Conservation (phyloP, 495 filamentous ascomycete genomes). For the Penicillium waksmanii region DNA sequence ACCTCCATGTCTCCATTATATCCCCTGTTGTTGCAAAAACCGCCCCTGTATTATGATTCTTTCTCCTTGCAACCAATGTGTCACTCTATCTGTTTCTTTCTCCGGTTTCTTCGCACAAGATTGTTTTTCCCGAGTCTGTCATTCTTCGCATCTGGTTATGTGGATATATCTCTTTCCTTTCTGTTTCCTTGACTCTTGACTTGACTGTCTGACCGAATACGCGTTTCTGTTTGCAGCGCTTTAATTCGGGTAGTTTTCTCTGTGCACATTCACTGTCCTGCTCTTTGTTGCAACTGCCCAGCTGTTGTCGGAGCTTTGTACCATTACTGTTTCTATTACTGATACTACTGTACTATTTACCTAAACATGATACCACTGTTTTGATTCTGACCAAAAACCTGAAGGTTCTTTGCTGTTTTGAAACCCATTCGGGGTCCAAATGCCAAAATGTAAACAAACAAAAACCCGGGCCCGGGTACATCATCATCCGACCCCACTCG, state of each 20-base stretch:
- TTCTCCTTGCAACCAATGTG: not conserved
- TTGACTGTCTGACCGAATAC: not conserved
- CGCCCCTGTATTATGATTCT: slow-evolving; percentile 28
- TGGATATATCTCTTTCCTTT: slow-evolving; percentile 18
- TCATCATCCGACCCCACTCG: no score
- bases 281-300: slow-evolving; percentile 3
- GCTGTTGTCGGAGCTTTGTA: slow-evolving; percentile 17
- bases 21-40: slow-evolving; percentile 16
- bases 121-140: slow-evolving; percentile 9
- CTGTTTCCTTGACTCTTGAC: not conserved
- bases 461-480: no score
- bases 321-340: slow-evolving; percentile 10
- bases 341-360: slow-evolving; percentile 20
- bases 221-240: not conserved
- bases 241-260: slow-evolving; percentile 9
- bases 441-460: no score
- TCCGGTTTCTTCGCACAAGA: slow-evolving; percentile 5
- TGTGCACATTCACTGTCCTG: slow-evolving; percentile 22
- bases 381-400: not conserved
- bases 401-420: not conserved
- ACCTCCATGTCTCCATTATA: slow-evolving; percentile 17
- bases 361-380: slow-evolving; percentile 26
- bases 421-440: not conserved
- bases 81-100: not conserved
- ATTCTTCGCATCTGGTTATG: slow-evolving; percentile 33